Evolutionary conservation across 331 rosid species (phyloP), one percentile per base, ranked within the genome.

Genomic region (Dryas integrifolia): DNA sequence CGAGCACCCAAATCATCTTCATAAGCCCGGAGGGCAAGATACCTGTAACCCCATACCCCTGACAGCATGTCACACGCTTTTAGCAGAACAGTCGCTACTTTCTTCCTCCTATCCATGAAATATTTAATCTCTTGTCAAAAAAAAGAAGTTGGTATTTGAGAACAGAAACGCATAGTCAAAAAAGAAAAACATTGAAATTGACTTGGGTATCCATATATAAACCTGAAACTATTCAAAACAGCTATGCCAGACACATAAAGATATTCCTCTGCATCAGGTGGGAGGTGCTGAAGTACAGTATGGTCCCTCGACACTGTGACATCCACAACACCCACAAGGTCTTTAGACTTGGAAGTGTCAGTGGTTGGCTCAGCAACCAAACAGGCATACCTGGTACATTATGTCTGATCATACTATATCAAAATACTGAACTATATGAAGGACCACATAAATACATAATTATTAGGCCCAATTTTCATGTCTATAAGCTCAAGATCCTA

Each of bases 1-100:
- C 96, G 84, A 45, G 98, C 97, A 9, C 97, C 96, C 11, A 60
- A 39, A 69, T 93, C 98, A 41, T 91, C 98, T 72, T 91, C 97
- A 43, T 93, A 88, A 6, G 97, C 98, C 48, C 96, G 61, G 44
- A 93, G 87, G 3, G 83, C 97, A 51, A 91, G 86, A 81, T 74
- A 87, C 77, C 81, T 76, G 63, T 76, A 76, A 38, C 97, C 98
- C 98, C 98, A 91, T 50, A 81, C 24, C 12, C 26, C 47, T 0
- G 92, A 84, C 21, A 93, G 76, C 73, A 63, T 63, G 65, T 91
- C 95, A 44, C 97, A 87, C 0, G 89, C 97, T 78, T 86, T 84
- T n/a, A 88, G 80, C 84, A 93, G 67, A 18, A 65, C 82, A 0
- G 90, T 89, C 0, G 88, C 98, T 47, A 91, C 77, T 79, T 89